Base-by-base conservation (phyloP, 2,329 filamentous ascomycete genomes). In the Ascosphaera aggregata region DNA sequence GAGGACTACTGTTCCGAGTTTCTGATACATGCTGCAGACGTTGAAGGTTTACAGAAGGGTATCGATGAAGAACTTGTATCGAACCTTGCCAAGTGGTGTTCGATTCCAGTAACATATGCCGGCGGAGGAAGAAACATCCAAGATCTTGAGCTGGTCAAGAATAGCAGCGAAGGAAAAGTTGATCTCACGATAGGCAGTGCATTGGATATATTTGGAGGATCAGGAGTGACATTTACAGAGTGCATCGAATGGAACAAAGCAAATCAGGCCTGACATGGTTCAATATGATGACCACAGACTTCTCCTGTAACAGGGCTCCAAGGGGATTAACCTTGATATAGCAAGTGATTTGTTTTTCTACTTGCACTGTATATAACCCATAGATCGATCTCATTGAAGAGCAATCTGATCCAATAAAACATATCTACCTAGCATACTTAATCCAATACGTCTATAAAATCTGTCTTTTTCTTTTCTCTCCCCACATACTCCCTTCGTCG, bases 141-240 rank as follows among this genome's bases (percentile, higher is more conserved):
- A 36, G 89, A 98, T 51, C 60, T 98, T 19, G 80, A 89, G 42
- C 65, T 73, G 27, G 89, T 98, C 8, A 78, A 82, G 60, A 58
- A 59, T 34, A 62, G 93, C 45, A 94, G 86, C 55, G 56, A 60
- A 27, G 84, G 82, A 19, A 81, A 74, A 53, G 76, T 95, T 17
- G 85, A 98, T 53, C 63, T 98, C 48, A 98, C 89, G 0, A 95
- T 95, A 52, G 89, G 89, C 9, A 95, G 89, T 54, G 89, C 89
- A 1, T 60, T 98, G 49, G 89, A 98, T 59, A 84, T 93, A 46
- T 98, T 98, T 56, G 89, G 89, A 7, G 89, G 89, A 1, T 73
- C 65, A 15, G 80, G 81, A 1, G 82, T 94, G 40, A 81, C 69
- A 44, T 84, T 95, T 52, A 76, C 79, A 24, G 85, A 94, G 41